A percentile compares a stretch with the other conserved stretches of the same genome.
phyloP scores from a whole-genome alignment of 495 filamentous ascomycete species.

The Margaritispora aquatica region DNA sequence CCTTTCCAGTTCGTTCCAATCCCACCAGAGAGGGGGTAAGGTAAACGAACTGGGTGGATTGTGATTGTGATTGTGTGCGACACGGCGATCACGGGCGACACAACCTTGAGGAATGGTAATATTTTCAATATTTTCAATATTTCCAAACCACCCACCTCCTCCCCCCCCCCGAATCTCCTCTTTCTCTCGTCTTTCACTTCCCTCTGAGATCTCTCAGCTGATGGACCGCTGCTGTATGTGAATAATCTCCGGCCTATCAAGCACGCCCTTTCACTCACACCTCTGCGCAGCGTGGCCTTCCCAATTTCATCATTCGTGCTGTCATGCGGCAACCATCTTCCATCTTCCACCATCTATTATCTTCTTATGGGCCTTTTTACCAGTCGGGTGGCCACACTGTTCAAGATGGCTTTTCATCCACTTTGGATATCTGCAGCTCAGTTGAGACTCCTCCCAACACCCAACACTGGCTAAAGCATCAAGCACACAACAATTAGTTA shows the following conservation, averaged over 20 bases:
- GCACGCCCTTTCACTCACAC: background rate
- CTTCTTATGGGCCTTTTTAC: too few relatives aligned
- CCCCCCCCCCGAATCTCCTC: too few relatives aligned
- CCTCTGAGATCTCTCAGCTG: background rate
- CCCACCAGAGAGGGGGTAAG: too few relatives aligned
- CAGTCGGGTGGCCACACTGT: background rate
- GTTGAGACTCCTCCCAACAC: constrained; percentile 9
- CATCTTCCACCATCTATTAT: background rate
- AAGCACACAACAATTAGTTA: too few relatives aligned
- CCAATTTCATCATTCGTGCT: background rate
- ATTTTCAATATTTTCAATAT: too few relatives aligned
- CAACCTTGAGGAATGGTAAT: too few relatives aligned
- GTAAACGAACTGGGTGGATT: too few relatives aligned
- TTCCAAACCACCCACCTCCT: too few relatives aligned
- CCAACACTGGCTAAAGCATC: constrained; percentile 16
- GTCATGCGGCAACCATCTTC: background rate
- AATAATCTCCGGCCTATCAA: background rate
- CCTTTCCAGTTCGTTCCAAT: too few relatives aligned
- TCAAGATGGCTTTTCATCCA: background rate
- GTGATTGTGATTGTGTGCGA: too few relatives aligned
- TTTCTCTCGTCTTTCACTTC: background rate
- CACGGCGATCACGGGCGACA: too few relatives aligned
- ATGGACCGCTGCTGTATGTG: background rate
- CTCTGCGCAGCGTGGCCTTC: background rate
- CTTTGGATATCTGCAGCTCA: background rate